phyloP scores from a whole-genome alignment of 441 rosid genomes.

The Arabidopsis lyrata region DNA sequence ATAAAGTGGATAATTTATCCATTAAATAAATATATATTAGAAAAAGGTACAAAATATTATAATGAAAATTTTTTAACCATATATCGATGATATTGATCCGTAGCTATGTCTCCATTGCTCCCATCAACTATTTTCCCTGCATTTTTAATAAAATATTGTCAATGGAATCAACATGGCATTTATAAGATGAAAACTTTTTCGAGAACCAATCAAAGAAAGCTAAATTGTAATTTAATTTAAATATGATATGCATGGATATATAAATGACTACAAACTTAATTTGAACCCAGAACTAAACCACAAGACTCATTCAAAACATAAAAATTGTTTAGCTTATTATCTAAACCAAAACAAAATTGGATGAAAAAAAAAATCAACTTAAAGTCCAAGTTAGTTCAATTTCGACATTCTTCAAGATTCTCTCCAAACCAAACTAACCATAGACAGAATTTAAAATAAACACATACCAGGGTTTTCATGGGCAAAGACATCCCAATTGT shows the following conservation, averaged over 20 bases:
- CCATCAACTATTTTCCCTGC: conserved; percentile 50
- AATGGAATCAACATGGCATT: conserved; percentile 5
- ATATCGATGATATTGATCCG: conserved; percentile 52
- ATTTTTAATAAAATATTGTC: conserved; percentile 8
- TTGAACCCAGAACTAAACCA: conserved; percentile 1
- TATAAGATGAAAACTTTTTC: not conserved
- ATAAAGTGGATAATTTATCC: not conserved
- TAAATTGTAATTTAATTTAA: not conserved
- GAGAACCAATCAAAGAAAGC: not conserved
- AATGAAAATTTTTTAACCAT: conserved; percentile 39
- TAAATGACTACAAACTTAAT: not conserved
- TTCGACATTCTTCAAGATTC: not conserved
- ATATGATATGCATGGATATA: not conserved
- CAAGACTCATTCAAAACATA: not conserved
- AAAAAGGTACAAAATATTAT: not conserved
- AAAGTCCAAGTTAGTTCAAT: not conserved
- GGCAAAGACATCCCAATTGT: conserved; percentile 62
- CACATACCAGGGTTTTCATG: conserved; percentile 43
- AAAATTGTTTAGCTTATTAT: not conserved
- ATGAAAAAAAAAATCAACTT: not conserved
- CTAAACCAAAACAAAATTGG: not conserved
- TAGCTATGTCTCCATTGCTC: conserved; percentile 55
- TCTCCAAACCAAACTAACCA: not conserved
- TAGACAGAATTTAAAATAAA: not conserved
- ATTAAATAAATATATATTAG: not conserved